Evolutionary conservation across 1,284 basidiomycete species (phyloP).

Genomic region (Ganoderma lucidum): DNA sequence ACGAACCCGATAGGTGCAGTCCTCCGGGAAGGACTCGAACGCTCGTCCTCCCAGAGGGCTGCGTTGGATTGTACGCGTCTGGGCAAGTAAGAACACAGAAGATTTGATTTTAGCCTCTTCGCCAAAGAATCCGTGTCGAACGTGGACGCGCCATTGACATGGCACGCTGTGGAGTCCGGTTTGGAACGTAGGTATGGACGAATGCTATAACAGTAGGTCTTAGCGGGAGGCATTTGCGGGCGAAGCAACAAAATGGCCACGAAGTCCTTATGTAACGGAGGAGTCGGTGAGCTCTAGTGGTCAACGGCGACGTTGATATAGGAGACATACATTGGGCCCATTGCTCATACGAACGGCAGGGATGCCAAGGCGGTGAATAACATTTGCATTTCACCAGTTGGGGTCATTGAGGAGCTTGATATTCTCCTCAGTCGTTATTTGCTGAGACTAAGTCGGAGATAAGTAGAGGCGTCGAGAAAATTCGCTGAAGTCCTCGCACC

Average conservation of each 20-base stretch:
- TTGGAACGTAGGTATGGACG: background rate
- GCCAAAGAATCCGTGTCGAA: conserved; percentile 69
- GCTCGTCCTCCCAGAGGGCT: conserved; percentile 66
- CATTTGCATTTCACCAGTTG: conserved; percentile 76
- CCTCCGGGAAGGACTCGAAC: conserved; percentile 78
- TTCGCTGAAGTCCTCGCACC: background rate
- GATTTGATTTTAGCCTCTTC: conserved; percentile 71
- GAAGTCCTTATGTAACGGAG: conserved; percentile 55
- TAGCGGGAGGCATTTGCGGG: conserved; percentile 45
- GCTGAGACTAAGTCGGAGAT: conserved; percentile 53
- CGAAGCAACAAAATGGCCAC: conserved; percentile 67
- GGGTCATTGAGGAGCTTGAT: conserved; percentile 68
- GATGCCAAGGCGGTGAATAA: conserved; percentile 63
- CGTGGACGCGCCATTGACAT: conserved; percentile 68
- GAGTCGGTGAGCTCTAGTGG: conserved; percentile 21
- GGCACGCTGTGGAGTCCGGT: conserved; percentile 55
- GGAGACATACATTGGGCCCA: conserved; percentile 59
- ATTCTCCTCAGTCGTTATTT: conserved; percentile 68
- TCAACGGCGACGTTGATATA: background rate
- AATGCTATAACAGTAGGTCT: conserved; percentile 12
- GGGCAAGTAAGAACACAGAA: conserved; percentile 67
- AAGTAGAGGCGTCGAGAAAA: conserved; percentile 62
- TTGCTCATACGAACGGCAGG: conserved; percentile 73
- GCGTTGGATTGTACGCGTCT: conserved; percentile 77
- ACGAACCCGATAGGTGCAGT: conserved; percentile 64